Percentiles rank a stretch among this genome's conserved stretches.
Conservation (phyloP, 345 rosid genomes). For the Euphorbia peplus region DNA sequence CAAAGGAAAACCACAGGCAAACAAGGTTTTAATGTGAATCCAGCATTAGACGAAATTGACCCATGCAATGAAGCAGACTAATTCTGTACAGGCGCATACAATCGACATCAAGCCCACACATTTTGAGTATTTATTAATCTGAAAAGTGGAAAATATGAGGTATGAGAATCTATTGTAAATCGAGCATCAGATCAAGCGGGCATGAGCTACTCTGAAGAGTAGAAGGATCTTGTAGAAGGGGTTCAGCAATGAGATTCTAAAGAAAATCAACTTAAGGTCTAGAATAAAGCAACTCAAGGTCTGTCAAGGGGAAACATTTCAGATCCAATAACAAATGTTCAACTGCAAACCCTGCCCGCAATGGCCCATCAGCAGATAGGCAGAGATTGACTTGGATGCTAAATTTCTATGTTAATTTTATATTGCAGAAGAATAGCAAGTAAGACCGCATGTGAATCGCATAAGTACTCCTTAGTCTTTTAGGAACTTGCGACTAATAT, state of each 20-base stretch:
- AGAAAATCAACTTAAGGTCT: too few species aligned
- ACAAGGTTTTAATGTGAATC: neutral
- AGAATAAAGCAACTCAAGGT: too few species aligned
- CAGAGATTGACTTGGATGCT: neutral
- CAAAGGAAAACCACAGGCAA: neutral
- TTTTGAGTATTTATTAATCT: neutral
- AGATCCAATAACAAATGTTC: neutral
- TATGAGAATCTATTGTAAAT: neutral
- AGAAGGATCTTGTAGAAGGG: neutral
- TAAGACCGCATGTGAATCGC: neutral
- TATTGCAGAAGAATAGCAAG: neutral
- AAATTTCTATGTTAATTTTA: neutral
- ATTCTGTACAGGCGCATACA: neutral
- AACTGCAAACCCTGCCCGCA: too few species aligned
- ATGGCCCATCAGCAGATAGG: neutral
- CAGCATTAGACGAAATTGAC: neutral
- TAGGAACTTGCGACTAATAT: neutral
- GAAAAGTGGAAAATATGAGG: neutral
- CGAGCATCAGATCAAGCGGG: neutral
- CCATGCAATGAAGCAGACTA: neutral
- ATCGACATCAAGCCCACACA: neutral
- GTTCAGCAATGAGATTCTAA: neutral
- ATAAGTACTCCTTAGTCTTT: neutral
- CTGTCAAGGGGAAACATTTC: too few species aligned
- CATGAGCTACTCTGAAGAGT: too few species aligned